Evolutionary conservation across 2,329 filamentous ascomycete species (phyloP), one percentile per base, ranked within the genome.

Genomic region (Penicillium sp.): DNA sequence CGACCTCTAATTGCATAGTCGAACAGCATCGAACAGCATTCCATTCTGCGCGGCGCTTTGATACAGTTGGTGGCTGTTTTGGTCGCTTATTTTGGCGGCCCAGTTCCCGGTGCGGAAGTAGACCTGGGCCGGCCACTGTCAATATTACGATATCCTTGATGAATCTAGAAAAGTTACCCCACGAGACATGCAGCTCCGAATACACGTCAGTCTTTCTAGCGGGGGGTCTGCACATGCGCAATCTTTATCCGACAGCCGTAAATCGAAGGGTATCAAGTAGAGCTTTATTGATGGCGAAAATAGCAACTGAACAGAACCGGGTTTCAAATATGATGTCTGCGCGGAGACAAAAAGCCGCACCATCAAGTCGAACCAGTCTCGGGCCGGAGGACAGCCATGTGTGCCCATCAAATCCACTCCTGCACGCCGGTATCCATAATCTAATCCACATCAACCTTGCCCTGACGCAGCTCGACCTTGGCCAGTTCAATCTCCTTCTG

Each of bases 401-500:
- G n/a, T n/a, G n/a, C n/a, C n/a, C n/a, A n/a, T n/a, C n/a, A n/a
- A n/a, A n/a, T n/a, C n/a, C n/a, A n/a, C n/a, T n/a, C n/a, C n/a
- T n/a, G n/a, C n/a, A n/a, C n/a, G n/a, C n/a, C n/a, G 33, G 29
- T 21, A 14, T 38, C 32, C 40, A 33, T 33, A 33, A 36, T 39
- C 59, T 60, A 72, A 44, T 71, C 65, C 33, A 71, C 67, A 37
- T 70, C 68, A 30, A 72, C 60, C 37, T 68, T 69, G 39, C 54
- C 59, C 44, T 56, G 51, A 45, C 69, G 65, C 56, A 73, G 51
- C 39, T 70, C 64, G 35, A 63, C 56, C 54, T 67, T 69, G 42
- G 69, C 67, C 40, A 53, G 64, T 63, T 63, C 63, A 83, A 74
- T 94, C 85, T 97, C 86, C 57, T 72, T 75, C 77, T 93, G 88